Evolutionary conservation across 106 monocot genomes (phyloP), one percentile per base, ranked within the genome.

Genomic region (Apostasia ramifera): DNA sequence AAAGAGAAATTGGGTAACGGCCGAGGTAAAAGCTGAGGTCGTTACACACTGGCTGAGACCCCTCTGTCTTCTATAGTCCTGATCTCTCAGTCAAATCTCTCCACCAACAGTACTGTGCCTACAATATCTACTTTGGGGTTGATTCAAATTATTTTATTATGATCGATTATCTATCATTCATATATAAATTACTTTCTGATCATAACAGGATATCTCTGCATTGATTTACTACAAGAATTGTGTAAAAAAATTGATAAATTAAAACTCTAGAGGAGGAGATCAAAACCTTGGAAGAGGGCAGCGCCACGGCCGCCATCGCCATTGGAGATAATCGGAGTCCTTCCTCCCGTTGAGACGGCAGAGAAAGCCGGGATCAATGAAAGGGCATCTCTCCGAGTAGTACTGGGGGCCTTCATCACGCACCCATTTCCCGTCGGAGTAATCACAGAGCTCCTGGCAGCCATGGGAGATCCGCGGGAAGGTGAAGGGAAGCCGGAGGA

Each of bases 311-410:
- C 73, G 77, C 95, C 91, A 97, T 12, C 95, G 72, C 92, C 92
- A 97, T 9, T 83, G 67, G 63, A 80, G 75, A 53, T 86, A 97
- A n/a, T 55, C 69, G 2, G 73, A 44, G 55, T 97, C 86, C 0
- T 67, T 75, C 41, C 95, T 81, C 53, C 95, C 95, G 42, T 91
- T 91, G 47, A 56, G 65, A 5, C 47, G 70, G 84, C 95, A 92
- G 50, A 53, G 86, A 68, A 92, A 92, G 3, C 95, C 95, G 0
- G 84, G 89, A 67, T 97, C 95, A 0, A 97, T 75, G 51, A 97
- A 92, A 10, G 67, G 80, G 71, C 95, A 92, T 4, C 73, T 73
- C 74, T 97, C 95, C 3, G 73, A 40, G 62, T 95, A 95, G 13
- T 57, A 70, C 1, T 14, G 68, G 26, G 43, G 56, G 1, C 44